Evolutionary conservation across 495 filamentous ascomycete genomes (phyloP), one percentile per base, ranked within the genome.

Genomic region (Cudoniella acicularis): DNA sequence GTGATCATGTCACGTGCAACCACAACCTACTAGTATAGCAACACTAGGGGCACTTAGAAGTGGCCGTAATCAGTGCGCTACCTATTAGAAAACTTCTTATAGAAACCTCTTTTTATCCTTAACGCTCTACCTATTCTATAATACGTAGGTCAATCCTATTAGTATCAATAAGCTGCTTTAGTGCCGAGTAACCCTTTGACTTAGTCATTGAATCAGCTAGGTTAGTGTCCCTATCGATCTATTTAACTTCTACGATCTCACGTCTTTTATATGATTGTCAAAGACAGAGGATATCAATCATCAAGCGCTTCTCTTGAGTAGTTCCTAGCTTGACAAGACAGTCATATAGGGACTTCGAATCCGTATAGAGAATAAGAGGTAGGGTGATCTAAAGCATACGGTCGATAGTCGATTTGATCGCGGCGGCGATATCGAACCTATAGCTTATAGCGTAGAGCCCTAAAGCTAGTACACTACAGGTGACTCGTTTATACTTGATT

Each of bases 361-460:
- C 27, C n/a, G 52, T 55, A 55, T 30, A 55, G 1, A 55, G 4
- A 36, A 36, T 36, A 36, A 13, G 30, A 36, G 30, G 30, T 36
- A 36, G 30, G 4, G 30, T 4, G 30, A 36, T 36, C n/a, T 50
- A 36, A 30, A 49, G 62, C 21, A 48, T 40, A 20, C 49, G 41
- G 24, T 50, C 43, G 18, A 41, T 55, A 21, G 36, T 61, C 4
- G 20, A 18, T 51, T 54, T 54, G 45, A 61, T 24, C 1, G 41
- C 18, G n/a, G 18, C 13, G 1, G 17, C 47, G 26, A 55, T 61
- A 51, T 59, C 53, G 11, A 64, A 47, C 6, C 54, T 55, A 24
- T 60, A n/a, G 23, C 40, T 43, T 47, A 51, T 61, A 10, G 26
- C 36, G 48, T 67, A 67, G 3, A 67, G 20, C 24, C 56, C 46